These are phyloP conservation scores for Agaricus subrufescens DNA, from an alignment of 768 basidiomycete genomes.

Conservation along the genomic window DNA sequence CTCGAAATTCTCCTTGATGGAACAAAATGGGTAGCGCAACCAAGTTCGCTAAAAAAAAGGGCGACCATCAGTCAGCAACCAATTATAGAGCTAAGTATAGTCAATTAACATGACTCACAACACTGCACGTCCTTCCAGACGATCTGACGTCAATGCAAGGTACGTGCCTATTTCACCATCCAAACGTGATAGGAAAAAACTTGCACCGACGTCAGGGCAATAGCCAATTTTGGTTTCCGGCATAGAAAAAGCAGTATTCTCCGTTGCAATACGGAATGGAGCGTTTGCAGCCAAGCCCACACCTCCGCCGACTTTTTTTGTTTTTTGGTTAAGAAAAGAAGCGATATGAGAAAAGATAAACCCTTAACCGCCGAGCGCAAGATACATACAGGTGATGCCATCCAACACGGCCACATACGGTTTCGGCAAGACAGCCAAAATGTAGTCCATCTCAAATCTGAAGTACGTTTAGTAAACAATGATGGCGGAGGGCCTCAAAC, in stretches of 20 bases:
- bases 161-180: conserved; percentile 96
- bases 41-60: conserved; percentile 62
- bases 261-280: conserved; percentile 89
- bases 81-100: background rate
- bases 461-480: conserved; percentile 7
- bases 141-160: conserved; percentile 78
- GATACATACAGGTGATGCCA: conserved; percentile 79
- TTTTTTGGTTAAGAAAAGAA: background rate
- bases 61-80: conserved; percentile 5
- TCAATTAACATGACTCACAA: conserved; percentile 55
- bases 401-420: conserved; percentile 92
- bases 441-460: conserved; percentile 80
- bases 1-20: conserved; percentile 70
- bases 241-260: conserved; percentile 91
- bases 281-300: conserved; percentile 84
- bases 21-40: conserved; percentile 92
- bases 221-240: conserved; percentile 94
- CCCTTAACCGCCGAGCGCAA: background rate
- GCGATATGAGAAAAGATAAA: conserved; percentile 3
- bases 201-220: conserved; percentile 90
- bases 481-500: conserved; percentile 14
- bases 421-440: conserved; percentile 65
- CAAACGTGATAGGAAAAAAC: conserved; percentile 80
- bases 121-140: conserved; percentile 71
- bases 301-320: conserved; percentile 83